phyloP scores from a whole-genome alignment of 306 rosid species.

The Cucumis hystrix region DNA sequence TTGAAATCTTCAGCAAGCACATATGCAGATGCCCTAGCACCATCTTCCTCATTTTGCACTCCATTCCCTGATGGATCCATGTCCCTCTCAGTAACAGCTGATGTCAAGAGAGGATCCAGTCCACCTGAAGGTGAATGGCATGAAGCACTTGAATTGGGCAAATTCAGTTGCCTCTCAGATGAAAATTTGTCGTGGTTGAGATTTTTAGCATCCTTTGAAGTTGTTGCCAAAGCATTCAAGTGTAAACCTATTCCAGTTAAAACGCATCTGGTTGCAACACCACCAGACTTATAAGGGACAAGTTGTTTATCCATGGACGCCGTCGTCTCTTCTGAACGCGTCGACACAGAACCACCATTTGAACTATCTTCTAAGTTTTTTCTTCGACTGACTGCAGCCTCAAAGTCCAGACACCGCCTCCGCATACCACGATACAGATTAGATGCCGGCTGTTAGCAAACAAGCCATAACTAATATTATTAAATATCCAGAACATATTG shows the following conservation, averaged over 20 bases:
- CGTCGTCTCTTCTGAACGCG: conserved; percentile 34
- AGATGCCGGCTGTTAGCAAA: conserved; percentile 36
- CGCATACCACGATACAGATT: conserved; percentile 48
- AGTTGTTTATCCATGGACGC: conserved; percentile 27
- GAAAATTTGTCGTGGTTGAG: conserved; percentile 25
- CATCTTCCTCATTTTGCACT: conserved; percentile 46
- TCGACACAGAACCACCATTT: conserved; percentile 23
- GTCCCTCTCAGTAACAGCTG: conserved; percentile 36
- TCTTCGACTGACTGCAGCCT: conserved; percentile 42
- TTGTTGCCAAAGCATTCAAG: conserved; percentile 61
- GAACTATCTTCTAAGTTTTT: conserved; percentile 33
- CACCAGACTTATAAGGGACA: conserved; percentile 24
- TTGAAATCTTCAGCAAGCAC: conserved; percentile 42
- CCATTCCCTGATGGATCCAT: conserved; percentile 27
- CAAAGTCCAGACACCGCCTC: conserved; percentile 88
- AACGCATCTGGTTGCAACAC: conserved; percentile 30
- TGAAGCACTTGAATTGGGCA: conserved; percentile 30
- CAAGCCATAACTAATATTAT: background rate
- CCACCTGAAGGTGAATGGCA: conserved; percentile 23
- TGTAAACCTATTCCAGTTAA: conserved; percentile 72
- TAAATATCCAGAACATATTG: background rate
- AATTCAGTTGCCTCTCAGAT: conserved; percentile 26
- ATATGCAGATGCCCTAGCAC: conserved; percentile 28
- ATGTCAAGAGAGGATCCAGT: conserved; percentile 31
- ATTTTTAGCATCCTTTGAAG: conserved; percentile 29